These are phyloP conservation scores for Picocystis sp. DNA, from an alignment of 163 green algal genomes.

Conservation along the genomic window DNA sequence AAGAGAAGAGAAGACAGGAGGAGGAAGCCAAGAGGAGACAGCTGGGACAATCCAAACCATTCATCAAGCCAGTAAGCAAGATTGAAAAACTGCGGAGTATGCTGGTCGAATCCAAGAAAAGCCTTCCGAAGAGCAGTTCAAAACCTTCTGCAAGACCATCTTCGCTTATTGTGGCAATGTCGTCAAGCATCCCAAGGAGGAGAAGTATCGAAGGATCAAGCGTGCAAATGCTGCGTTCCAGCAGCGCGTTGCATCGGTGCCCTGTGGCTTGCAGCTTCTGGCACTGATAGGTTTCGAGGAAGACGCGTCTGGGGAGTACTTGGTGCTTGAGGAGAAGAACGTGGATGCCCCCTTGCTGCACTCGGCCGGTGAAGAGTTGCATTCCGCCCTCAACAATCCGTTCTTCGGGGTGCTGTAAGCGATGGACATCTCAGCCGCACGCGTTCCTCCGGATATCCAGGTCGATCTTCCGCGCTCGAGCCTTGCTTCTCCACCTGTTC, in stretches of 20 bases:
- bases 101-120: conserved; percentile 76
- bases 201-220: conserved; percentile 76
- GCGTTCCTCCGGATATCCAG: too few relatives aligned
- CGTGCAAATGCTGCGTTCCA: conserved; percentile 69
- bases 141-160: conserved; percentile 53
- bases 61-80: conserved; percentile 44
- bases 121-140: conserved; percentile 40
- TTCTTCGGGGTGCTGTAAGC: conserved; percentile 54
- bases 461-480: too few relatives aligned
- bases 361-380: conserved; percentile 31
- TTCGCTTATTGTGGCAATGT: conserved; percentile 79
- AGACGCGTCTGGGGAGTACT: conserved; percentile 13
- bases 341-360: conserved; percentile 25
- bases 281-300: conserved; percentile 55
- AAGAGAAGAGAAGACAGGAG: conserved; percentile 46
- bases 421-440: too few relatives aligned
- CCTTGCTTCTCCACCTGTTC: too few relatives aligned
- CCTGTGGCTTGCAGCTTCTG: conserved; percentile 49
- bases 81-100: conserved; percentile 41
- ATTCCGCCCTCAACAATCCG: conserved; percentile 48
- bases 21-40: conserved; percentile 20
- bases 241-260: conserved; percentile 34
- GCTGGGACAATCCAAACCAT: conserved; percentile 14
- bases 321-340: conserved; percentile 13
- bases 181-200: conserved; percentile 38